A percentile compares a stretch with the other conserved stretches of the same genome.
These are phyloP conservation scores for Drechslerella stenobrocha DNA, from an alignment of 2,329 filamentous ascomycete genomes.

Conservation along the genomic window DNA sequence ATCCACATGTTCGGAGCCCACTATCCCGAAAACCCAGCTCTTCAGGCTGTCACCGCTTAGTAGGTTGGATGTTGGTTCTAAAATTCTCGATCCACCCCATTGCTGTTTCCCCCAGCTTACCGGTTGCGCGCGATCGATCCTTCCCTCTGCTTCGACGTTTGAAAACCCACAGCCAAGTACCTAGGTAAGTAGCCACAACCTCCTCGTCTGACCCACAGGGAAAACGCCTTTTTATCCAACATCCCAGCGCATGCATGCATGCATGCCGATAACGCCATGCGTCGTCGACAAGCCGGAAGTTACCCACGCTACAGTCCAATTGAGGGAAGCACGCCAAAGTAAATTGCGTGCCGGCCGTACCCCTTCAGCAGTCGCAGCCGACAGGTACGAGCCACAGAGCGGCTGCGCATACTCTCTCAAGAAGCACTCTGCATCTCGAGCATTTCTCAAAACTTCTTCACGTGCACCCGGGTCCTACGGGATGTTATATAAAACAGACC, in stretches of 20 bases:
- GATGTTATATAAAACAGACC: not conserved
- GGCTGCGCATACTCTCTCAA: conserved; percentile 4
- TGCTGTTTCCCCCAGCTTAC: no score
- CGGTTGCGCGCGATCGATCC: not conserved
- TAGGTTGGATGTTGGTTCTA: no score
- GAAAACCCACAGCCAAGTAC: not conserved
- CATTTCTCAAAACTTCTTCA: conserved; percentile 10
- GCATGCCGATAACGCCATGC: conserved; percentile 48
- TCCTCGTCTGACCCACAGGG: not conserved
- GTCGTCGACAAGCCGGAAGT: conserved; percentile 37
- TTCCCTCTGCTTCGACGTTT: not conserved
- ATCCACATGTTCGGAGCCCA: conserved; percentile 2
- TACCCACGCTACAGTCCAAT: conserved; percentile 12
- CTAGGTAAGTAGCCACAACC: not conserved
- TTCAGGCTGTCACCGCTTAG: no score
- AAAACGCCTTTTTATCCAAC: conserved; percentile 42
- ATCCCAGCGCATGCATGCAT: conserved; percentile 44
- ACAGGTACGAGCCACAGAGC: conserved; percentile 6
- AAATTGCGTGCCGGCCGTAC: conserved; percentile 13
- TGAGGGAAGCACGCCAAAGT: conserved; percentile 6
- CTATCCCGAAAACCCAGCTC: no score
- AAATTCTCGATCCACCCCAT: no score
- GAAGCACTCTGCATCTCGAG: not conserved
- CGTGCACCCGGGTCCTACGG: not conserved
- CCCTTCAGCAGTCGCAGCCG: conserved; percentile 25